Base-by-base conservation (phyloP, 805 yeast genomes). In the Middelhovenomyces tepae region DNA sequence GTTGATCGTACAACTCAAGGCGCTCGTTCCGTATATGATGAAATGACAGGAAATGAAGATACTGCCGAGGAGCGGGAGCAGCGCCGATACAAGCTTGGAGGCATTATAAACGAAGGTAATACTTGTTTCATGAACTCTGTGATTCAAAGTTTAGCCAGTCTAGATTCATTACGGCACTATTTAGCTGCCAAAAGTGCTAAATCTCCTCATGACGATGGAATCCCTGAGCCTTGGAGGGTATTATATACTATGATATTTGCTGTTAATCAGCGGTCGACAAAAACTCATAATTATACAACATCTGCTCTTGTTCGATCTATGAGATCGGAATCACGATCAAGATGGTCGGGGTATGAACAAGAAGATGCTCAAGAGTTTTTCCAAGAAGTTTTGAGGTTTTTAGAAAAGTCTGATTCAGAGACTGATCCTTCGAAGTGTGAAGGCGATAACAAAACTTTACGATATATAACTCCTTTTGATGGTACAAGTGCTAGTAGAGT, bases 351-450 rank as follows among this genome's bases (percentile, higher is more conserved):
- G 1, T 84, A 84, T 51, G 85, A 83, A 50, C 97, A 87, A 59
- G 95, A 87, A 55, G 97, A 87, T 60, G 96, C 96, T 0, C 95
- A 87, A 57, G 97, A 87, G 54, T 87, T 87, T 50, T 87, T 87
- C 61, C 96, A 87, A 30, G 73, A 54, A 42, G 37, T 57, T 10
- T 39, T 57, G 28, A 37, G 39, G 11, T 48, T 51, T 6, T 36
- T 57, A 16, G 63, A 57, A 32, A 48, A 44, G 18, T 60, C 55
- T 11, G 26, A n/a, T 10, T 7, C 15, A 13, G 14, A 19, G 2
- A 17, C 22, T 5, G 34, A 20, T 4, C 13, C 32, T 10, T 16
- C 9, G 11, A 19, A 14, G 15, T 6, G 6, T 14, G 15, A 23
- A 15, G 10, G 6, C 32, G 2, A 18, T 35, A 10, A 18, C 28